Evolutionary conservation across 352 stramenopile species (phyloP).

Genomic region (Phytopythium sindhum): DNA sequence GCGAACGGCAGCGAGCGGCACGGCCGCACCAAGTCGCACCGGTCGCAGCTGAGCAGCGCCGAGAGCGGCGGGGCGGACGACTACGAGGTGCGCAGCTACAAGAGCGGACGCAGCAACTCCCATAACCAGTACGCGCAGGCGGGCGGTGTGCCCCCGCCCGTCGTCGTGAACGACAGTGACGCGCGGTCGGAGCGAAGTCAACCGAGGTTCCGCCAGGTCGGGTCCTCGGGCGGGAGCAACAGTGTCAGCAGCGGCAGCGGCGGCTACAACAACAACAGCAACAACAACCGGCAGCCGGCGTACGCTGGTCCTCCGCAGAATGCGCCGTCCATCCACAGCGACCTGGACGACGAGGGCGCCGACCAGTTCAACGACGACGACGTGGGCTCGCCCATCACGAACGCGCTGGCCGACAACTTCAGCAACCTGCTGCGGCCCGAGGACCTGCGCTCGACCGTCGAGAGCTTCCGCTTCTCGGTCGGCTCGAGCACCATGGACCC

Average conservation of each 20-base stretch:
- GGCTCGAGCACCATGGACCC: slow-evolving; percentile 27
- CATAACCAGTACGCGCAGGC: not conserved
- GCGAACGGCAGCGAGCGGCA: not conserved
- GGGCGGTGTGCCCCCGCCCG: not conserved
- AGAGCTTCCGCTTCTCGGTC: slow-evolving; percentile 38
- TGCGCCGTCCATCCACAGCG: slow-evolving; percentile 19
- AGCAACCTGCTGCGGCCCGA: slow-evolving; percentile 32
- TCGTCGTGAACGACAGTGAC: not conserved
- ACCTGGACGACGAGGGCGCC: slow-evolving; percentile 34
- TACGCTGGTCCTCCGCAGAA: slow-evolving; percentile 10
- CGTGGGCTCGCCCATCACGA: slow-evolving; percentile 18
- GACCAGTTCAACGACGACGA: slow-evolving; percentile 26
- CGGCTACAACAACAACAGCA: slow-evolving; percentile 12
- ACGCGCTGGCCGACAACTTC: slow-evolving; percentile 36
- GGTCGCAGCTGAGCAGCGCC: not conserved
- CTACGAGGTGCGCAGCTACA: slow-evolving; percentile 2
- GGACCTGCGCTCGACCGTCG: slow-evolving; percentile 30
- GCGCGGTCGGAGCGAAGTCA: slow-evolving; percentile 2
- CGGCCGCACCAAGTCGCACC: slow-evolving; percentile 1
- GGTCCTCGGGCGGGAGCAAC: not conserved
- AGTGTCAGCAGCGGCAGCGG: slow-evolving; percentile 13
- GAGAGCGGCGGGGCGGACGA: not conserved
- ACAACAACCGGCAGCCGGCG: not conserved
- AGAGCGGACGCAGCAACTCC: slow-evolving; percentile 2
- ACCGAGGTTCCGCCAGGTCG: not conserved